Percentiles rank a stretch among this genome's conserved stretches.
Evolutionary conservation across 371 early-diverging fungal species (phyloP).

Genomic region (Homolaphlyctis polyrhiza): DNA sequence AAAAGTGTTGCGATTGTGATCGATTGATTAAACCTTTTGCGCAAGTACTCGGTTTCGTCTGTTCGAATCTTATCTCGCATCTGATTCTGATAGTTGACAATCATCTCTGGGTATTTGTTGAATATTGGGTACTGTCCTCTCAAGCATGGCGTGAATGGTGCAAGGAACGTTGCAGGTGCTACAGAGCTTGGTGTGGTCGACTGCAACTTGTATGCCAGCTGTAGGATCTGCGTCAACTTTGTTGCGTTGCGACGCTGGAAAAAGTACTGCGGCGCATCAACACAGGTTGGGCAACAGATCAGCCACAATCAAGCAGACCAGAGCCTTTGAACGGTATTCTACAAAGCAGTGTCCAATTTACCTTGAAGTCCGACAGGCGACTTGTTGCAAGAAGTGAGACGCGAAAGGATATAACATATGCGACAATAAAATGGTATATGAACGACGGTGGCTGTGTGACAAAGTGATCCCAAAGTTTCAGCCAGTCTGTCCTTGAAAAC

Average conservation of each 20-base stretch:
- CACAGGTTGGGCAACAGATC: neutral
- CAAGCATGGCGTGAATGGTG: conserved; percentile 29
- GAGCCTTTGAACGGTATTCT: no score
- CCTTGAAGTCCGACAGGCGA: conserved; percentile 32
- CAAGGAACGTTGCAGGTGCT: conserved; percentile 20
- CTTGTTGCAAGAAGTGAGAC: conserved; percentile 23
- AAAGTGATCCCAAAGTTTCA: conserved; percentile 45
- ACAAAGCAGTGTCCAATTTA: conserved; percentile 2
- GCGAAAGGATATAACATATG: conserved; percentile 31
- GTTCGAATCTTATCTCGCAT: conserved; percentile 36
- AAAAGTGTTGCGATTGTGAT: no score
- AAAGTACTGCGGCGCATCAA: conserved; percentile 19
- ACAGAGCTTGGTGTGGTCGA: conserved; percentile 21
- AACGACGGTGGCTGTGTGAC: conserved; percentile 38
- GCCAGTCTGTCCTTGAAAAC: conserved; percentile 37
- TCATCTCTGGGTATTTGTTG: conserved; percentile 41
- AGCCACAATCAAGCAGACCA: neutral
- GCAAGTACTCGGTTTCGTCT: conserved; percentile 42
- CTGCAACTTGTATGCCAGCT: conserved; percentile 26
- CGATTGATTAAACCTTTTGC: conserved; percentile 21
- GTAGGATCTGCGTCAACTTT: conserved; percentile 17
- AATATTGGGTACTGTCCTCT: conserved; percentile 42
- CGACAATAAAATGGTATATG: conserved; percentile 37
- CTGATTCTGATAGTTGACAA: conserved; percentile 43
- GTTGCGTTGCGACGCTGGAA: conserved; percentile 24